Evolutionary conservation across 805 yeast genomes (phyloP).

Genomic region (Barnettozyma wickerhamii): DNA sequence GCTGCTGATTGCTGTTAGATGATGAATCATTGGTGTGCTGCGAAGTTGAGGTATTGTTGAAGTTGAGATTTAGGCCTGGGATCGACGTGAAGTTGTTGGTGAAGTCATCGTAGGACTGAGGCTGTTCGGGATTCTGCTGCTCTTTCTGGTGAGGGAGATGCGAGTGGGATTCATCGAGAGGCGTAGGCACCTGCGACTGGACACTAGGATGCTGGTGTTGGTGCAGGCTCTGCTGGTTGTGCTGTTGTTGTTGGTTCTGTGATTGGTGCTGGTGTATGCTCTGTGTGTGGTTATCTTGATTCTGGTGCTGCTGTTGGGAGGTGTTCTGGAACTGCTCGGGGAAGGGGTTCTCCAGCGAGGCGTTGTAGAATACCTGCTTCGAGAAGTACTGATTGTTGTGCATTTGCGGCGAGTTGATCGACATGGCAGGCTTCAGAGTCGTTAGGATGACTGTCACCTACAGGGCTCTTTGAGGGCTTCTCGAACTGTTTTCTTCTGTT

Average conservation of each 20-base stretch:
- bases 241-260: slow-evolving; percentile 6
- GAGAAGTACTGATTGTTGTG: slow-evolving; percentile 13
- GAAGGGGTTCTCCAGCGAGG: slow-evolving; percentile 18
- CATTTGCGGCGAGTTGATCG: slow-evolving; percentile 21
- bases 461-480: too few relatives aligned
- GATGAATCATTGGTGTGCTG: slow-evolving; percentile 2
- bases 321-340: slow-evolving; percentile 15
- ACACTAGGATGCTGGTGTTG: slow-evolving; percentile 1
- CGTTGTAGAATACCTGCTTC: slow-evolving; percentile 18
- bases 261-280: slow-evolving; percentile 1
- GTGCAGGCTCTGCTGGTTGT: slow-evolving; percentile 2
- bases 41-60: slow-evolving; percentile 6
- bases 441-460: too few relatives aligned
- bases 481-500: too few relatives aligned
- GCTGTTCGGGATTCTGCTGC: slow-evolving; percentile 2
- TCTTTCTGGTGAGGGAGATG: slow-evolving; percentile 3
- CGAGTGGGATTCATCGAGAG: slow-evolving; percentile 1
- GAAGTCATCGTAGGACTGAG: slow-evolving; percentile 14
- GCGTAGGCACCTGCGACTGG: not conserved
- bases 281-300: not conserved
- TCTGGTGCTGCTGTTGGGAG: slow-evolving; percentile 5
- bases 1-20: too few relatives aligned
- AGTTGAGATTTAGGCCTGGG: slow-evolving; percentile 17
- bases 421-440: slow-evolving; percentile 8
- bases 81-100: slow-evolving; percentile 20